phyloP scores from a whole-genome alignment of 2,329 filamentous ascomycete species.

The Calonectria crousiana region DNA sequence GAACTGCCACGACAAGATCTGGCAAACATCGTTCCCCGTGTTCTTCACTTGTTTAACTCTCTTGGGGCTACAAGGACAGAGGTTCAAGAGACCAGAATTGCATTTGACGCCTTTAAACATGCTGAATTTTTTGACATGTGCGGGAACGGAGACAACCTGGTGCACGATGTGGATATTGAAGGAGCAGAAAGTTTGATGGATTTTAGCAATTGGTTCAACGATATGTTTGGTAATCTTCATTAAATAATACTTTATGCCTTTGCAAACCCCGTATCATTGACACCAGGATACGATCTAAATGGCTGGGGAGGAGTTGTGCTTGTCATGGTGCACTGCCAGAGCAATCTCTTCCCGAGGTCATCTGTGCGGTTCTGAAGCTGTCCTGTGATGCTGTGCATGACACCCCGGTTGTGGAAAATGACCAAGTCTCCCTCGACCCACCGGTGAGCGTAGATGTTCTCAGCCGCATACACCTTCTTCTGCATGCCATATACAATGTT shows the following conservation, averaged over 20 bases:
- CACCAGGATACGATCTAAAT: slow-evolving; percentile 4
- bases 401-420: slow-evolving; percentile 49
- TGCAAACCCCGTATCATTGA: slow-evolving; percentile 17
- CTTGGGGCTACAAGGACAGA: not conserved
- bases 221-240: slow-evolving; percentile 5
- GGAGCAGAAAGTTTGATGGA: not conserved
- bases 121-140: not conserved
- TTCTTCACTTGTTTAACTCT: not conserved
- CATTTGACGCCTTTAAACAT: not conserved
- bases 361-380: slow-evolving; percentile 28
- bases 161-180: not conserved
- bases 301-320: slow-evolving; percentile 15
- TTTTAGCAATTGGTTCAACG: slow-evolving; percentile 1
- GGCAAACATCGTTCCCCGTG: not conserved
- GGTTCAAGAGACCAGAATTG: not conserved
- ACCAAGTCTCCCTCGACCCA: slow-evolving; percentile 47
- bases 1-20: not conserved
- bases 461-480: slow-evolving; percentile 40
- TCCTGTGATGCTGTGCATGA: slow-evolving; percentile 49
- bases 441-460: slow-evolving; percentile 47
- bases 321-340: slow-evolving; percentile 48
- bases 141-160: not conserved
- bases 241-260: not conserved
- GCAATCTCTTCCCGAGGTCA: slow-evolving; percentile 38
- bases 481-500: slow-evolving; percentile 44